Conservation (phyloP, 768 basidiomycete genomes). For the Russula sp. region DNA sequence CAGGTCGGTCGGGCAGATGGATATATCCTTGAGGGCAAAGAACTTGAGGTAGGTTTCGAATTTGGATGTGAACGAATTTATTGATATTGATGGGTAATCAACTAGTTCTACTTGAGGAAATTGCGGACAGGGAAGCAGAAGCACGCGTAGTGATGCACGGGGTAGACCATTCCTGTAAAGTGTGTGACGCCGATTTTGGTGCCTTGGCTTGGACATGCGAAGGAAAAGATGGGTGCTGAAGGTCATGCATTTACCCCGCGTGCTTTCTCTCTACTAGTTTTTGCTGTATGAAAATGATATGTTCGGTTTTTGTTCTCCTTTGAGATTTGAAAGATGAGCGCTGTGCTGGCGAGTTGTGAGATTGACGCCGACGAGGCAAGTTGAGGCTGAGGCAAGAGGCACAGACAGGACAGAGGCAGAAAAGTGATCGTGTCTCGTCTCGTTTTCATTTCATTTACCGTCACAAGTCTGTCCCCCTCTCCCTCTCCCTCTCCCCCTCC, state of each 20-base stretch:
- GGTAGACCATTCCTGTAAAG: background rate
- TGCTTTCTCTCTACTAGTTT: background rate
- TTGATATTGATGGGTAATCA: background rate
- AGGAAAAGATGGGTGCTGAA: conserved; percentile 2
- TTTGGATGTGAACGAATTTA: background rate
- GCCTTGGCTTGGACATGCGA: background rate
- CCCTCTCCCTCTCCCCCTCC: conserved; percentile 8
- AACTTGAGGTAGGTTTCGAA: conserved; percentile 74
- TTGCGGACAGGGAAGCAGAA: conserved; percentile 92
- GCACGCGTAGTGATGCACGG: conserved; percentile 50
- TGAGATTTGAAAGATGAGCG: background rate
- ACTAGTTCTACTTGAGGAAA: conserved; percentile 90
- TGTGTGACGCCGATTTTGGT: background rate
- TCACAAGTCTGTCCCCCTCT: conserved; percentile 4
- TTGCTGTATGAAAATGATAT: conserved; percentile 1
- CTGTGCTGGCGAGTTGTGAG: too few species aligned
- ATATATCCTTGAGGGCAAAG: conserved; percentile 96
- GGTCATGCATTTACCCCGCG: background rate
- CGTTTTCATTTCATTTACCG: background rate
- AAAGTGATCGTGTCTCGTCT: background rate
- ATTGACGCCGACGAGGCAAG: too few species aligned
- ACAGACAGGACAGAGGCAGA: too few species aligned
- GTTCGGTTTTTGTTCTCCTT: background rate
- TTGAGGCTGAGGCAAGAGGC: too few species aligned
- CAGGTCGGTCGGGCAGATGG: conserved; percentile 96